Conservation (phyloP, 495 filamentous ascomycete genomes). For the Cudoniella acicularis region DNA sequence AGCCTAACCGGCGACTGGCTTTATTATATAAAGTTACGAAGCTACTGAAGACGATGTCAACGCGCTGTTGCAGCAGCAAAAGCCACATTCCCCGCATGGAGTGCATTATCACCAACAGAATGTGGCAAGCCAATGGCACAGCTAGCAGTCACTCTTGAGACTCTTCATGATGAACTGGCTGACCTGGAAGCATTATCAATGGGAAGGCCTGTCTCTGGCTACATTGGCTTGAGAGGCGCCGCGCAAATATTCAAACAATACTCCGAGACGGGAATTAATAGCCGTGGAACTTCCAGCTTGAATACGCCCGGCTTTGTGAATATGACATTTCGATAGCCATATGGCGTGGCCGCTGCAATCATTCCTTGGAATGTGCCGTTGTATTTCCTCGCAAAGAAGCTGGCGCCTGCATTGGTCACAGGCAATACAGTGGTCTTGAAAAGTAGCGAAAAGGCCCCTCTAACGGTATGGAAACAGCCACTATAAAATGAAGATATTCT, state of each 20-base stretch:
- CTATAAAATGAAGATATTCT: no score
- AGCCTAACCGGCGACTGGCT: no score
- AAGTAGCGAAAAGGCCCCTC: conserved; percentile 70
- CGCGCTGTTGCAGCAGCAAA: conserved; percentile 69
- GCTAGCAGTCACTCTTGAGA: conserved; percentile 79
- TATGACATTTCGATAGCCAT: conserved; percentile 71
- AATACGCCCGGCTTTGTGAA: conserved; percentile 6
- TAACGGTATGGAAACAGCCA: conserved; percentile 67
- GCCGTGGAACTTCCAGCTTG: conserved; percentile 5
- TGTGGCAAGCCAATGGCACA: conserved; percentile 71
- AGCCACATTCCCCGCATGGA: conserved; percentile 79
- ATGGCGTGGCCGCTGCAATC: conserved; percentile 51
- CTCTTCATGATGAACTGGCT: conserved; percentile 62
- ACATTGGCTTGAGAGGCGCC: conserved; percentile 35
- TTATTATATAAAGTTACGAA: conserved; percentile 46
- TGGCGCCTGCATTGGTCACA: conserved; percentile 61
- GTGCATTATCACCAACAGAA: conserved; percentile 62
- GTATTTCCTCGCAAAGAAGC: conserved; percentile 32
- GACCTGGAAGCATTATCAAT: conserved; percentile 50
- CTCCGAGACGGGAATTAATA: conserved; percentile 20
- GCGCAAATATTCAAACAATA: conserved; percentile 28
- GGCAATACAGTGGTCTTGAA: conserved; percentile 77
- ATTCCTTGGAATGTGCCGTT: conserved; percentile 48
- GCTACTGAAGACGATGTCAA: conserved; percentile 78
- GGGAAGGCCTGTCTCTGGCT: conserved; percentile 39